Conservation (phyloP, 2,329 filamentous ascomycete genomes). For the Bisporella sp. region DNA sequence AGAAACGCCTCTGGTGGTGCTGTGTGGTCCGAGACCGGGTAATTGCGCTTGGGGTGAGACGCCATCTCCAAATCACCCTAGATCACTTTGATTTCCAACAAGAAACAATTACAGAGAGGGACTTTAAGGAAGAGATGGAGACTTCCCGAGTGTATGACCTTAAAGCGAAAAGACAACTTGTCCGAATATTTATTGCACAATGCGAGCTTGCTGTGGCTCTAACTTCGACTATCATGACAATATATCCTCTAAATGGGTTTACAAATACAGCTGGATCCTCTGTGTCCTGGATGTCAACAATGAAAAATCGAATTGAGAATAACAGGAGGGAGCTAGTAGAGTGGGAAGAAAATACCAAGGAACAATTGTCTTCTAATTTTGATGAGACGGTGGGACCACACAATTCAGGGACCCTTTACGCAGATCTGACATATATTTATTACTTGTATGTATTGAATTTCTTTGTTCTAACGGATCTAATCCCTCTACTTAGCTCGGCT, state of each 20-base stretch:
- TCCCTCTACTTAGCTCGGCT: neutral
- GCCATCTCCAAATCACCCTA: slow-evolving; percentile 41
- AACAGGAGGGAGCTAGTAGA: neutral
- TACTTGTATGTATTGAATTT: neutral
- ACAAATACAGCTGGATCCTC: slow-evolving; percentile 7
- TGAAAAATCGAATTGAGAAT: neutral
- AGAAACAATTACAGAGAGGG: slow-evolving; percentile 32
- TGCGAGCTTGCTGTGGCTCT: slow-evolving; percentile 6
- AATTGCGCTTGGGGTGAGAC: slow-evolving; percentile 41
- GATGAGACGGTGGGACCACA: neutral
- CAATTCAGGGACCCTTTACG: neutral
- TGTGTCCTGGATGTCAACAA: slow-evolving; percentile 17
- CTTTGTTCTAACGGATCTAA: neutral
- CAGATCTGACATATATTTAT: neutral
- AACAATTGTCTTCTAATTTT: neutral
- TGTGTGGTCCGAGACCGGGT: slow-evolving; percentile 46
- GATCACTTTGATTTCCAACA: slow-evolving; percentile 38
- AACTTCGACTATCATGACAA: slow-evolving; percentile 3
- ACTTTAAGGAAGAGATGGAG: slow-evolving; percentile 39
- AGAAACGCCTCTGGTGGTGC: slow-evolving; percentile 49
- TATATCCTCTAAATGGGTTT: slow-evolving; percentile 14
- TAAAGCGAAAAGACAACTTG: slow-evolving; percentile 36
- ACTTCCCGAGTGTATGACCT: slow-evolving; percentile 38
- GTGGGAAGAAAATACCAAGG: neutral
- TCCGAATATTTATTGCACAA: slow-evolving; percentile 4